Conservation (phyloP, 805 yeast species). For the Hanseniaspora lindneri region DNA sequence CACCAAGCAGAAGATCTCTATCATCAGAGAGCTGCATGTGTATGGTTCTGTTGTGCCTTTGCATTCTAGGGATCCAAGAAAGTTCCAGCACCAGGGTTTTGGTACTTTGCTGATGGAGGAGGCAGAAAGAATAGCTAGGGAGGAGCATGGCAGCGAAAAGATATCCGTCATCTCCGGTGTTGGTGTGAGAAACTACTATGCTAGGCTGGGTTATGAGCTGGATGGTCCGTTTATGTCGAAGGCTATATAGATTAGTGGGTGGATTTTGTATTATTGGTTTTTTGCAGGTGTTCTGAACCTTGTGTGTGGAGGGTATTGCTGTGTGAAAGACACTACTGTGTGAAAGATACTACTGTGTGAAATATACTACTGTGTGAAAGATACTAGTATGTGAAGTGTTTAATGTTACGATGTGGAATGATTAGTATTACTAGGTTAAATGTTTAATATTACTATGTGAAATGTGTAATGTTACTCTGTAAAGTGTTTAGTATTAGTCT, state of each 20-base stretch:
- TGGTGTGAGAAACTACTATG: slow-evolving; percentile 93
- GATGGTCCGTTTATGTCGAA: slow-evolving; percentile 99
- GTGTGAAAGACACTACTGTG: no score
- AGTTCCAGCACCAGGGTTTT: slow-evolving; percentile 97
- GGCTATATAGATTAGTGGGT: slow-evolving; percentile 23
- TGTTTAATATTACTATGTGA: no score
- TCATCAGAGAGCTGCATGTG: slow-evolving; percentile 94
- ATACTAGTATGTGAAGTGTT: no score
- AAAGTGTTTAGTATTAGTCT: no score
- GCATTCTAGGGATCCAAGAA: slow-evolving; percentile 92
- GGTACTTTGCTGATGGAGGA: slow-evolving; percentile 97
- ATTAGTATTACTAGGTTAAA: no score
- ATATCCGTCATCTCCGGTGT: slow-evolving; percentile 94
- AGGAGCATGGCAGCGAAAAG: slow-evolving; percentile 86
- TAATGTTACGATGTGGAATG: no score
- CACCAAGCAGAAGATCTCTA: slow-evolving; percentile 69
- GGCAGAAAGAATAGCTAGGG: slow-evolving; percentile 89
- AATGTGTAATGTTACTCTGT: no score
- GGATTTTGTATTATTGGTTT: no score
- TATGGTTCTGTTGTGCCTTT: slow-evolving; percentile 95
- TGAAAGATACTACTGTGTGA: no score
- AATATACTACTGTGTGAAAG: no score
- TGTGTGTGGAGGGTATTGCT: no score
- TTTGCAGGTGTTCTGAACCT: no score
- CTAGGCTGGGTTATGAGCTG: slow-evolving; percentile 75